Percentiles rank a stretch among this genome's conserved stretches.
phyloP scores from a whole-genome alignment of 345 rosid genomes.

The Gossypium ekmanianum region DNA sequence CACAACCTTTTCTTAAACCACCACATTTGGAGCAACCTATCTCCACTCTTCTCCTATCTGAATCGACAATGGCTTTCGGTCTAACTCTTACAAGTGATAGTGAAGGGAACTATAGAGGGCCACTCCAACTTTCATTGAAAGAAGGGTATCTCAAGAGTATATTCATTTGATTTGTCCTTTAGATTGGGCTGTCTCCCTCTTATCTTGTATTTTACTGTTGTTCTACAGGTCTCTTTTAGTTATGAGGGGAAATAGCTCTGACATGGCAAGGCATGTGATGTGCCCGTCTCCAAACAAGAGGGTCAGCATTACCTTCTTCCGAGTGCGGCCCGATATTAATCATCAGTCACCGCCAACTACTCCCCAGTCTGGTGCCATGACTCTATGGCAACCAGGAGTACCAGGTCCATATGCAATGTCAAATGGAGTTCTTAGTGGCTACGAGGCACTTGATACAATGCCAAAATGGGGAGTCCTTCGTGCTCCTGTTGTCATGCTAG shows the following conservation, averaged over 20 bases:
- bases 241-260: conserved; percentile 91
- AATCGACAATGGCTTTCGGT: conserved; percentile 88
- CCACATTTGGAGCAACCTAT: conserved; percentile 96
- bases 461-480: conserved; percentile 49
- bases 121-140: conserved; percentile 66
- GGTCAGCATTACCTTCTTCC: conserved; percentile 79
- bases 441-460: conserved; percentile 36
- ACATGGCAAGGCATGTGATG: conserved; percentile 80
- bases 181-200: neutral
- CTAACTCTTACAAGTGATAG: conserved; percentile 60
- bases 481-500: conserved; percentile 60
- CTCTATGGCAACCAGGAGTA: conserved; percentile 58
- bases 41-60: conserved; percentile 77
- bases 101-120: conserved; percentile 83
- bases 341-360: conserved; percentile 52
- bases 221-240: conserved; percentile 69
- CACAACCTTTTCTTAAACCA: conserved; percentile 92
- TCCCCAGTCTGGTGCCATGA: conserved; percentile 56
- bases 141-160: conserved; percentile 51
- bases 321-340: conserved; percentile 48
- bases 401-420: conserved; percentile 42
- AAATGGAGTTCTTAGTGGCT: conserved; percentile 40
- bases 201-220: neutral
- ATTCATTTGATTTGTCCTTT: neutral
- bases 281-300: conserved; percentile 68